A percentile compares a stretch with the other conserved stretches of the same genome.
Conservation (phyloP, 306 rosid species). For the Benincasa hispida region DNA sequence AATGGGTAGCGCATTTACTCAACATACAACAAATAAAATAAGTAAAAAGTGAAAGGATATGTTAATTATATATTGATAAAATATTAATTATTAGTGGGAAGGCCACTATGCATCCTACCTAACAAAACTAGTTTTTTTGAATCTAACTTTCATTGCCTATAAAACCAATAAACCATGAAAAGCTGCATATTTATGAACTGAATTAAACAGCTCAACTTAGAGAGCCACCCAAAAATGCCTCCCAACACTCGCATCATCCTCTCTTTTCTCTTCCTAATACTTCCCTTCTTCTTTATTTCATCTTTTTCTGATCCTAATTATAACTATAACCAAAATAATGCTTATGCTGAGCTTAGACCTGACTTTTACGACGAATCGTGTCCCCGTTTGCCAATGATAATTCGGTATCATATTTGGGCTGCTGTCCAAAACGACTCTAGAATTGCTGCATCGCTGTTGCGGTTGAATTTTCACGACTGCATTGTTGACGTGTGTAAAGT, state of each 20-base stretch:
- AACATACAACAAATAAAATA: neutral
- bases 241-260: constrained; percentile 1
- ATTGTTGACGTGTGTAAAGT: constrained; percentile 32
- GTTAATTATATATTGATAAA: neutral
- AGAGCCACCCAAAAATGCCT: constrained; percentile 11
- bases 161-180: neutral
- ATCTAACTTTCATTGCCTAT: neutral
- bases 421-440: constrained; percentile 40
- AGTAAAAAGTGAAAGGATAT: neutral
- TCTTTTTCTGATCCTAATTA: constrained; percentile 11
- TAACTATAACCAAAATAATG: neutral
- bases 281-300: neutral
- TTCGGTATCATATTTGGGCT: constrained; percentile 26
- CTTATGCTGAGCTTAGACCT: constrained; percentile 17
- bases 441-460: constrained; percentile 67
- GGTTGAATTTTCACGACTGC: constrained; percentile 69
- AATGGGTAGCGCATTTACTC: neutral
- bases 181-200: neutral
- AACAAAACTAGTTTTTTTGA: neutral
- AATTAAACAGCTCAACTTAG: neutral
- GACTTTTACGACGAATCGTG: constrained; percentile 40
- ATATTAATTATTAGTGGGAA: neutral
- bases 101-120: neutral
- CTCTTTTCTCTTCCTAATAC: constrained; percentile 6
- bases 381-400: constrained; percentile 31